Base-by-base conservation (phyloP, 805 yeast species). In the Peterozyma xylosa region DNA sequence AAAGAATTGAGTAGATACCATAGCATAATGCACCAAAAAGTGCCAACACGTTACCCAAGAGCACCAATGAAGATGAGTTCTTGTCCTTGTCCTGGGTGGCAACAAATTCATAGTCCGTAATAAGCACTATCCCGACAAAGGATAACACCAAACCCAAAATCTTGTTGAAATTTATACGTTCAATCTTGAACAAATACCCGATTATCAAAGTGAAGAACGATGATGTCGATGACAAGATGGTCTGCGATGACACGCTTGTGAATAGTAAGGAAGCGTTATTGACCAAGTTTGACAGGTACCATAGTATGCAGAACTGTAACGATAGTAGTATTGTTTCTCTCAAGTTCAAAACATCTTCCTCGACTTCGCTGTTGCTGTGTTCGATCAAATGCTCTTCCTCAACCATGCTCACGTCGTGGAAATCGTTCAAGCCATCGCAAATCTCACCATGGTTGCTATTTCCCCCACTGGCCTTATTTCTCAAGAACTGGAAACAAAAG, bases 181-280 rank as follows among this genome's bases (percentile, higher is more conserved):
- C 98, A 1, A 89, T 76, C 30, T 80, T 68, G 46, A 80, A 80
- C 21, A 85, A 50, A 43, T 81, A 77, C 1, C 98, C 98, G 9
- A 91, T 73, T 1, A 90, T 53, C 35, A 93, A 71, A 0, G 99
- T 93, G 75, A 93, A 93, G 58, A 93, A 89, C 7, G 96, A 86
- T 5, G 95, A 83, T 0, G 98, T 90, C 33, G 96, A 85, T 14
- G 96, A 85, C 35, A 93, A 64, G 18, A 93, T 91, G 2, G 98
- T 93, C 55, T 95, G 97, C 11, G 93, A 83, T 2, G 96, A 95
- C 16, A 93, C 99, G 11, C 90, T 81, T 0, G 99, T 93, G 61
- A 83, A 93, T 18, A 84, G 74, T 42, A 93, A 68, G 16, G 95
- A 81, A 0, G 96, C 87, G 62, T 93, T 93, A 30, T 93, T 88